Evolutionary conservation across 768 basidiomycete species (phyloP).

Genomic region (Amanita pallidorosea): DNA sequence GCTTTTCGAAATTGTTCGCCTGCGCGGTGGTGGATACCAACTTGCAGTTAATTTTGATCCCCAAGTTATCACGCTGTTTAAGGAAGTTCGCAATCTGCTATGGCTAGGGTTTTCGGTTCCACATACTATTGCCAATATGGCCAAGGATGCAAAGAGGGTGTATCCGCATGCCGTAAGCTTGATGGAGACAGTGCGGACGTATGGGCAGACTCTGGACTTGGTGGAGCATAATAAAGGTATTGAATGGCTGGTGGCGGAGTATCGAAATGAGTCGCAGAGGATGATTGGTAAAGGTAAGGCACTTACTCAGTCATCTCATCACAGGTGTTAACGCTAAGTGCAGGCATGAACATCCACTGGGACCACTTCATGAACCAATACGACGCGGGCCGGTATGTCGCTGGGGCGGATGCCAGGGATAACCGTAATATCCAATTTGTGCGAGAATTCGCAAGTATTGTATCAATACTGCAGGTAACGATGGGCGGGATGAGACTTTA

Average conservation of each 20-base stretch:
- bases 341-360: constrained; percentile 95
- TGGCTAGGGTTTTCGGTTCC: constrained; percentile 97
- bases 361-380: constrained; percentile 95
- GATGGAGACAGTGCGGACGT: constrained; percentile 99
- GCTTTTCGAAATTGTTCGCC: constrained; percentile 80
- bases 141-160: constrained; percentile 96
- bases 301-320: background rate
- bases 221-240: constrained; percentile 87
- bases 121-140: constrained; percentile 90
- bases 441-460: constrained; percentile 87
- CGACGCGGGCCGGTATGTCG: constrained; percentile 68
- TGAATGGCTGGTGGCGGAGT: constrained; percentile 91
- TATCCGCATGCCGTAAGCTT: constrained; percentile 96
- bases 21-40: constrained; percentile 69
- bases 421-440: constrained; percentile 91
- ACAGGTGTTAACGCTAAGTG: background rate
- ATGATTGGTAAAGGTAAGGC: constrained; percentile 81
- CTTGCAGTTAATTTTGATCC: constrained; percentile 97
- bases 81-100: constrained; percentile 90
- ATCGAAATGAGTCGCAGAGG: constrained; percentile 84
- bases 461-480: constrained; percentile 78
- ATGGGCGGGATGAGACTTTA: background rate
- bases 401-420: constrained; percentile 66
- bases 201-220: constrained; percentile 89
- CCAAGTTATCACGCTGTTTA: constrained; percentile 97